A percentile compares a stretch with the other conserved stretches of the same genome.
phyloP scores from a whole-genome alignment of 179 eudicot genomes.

The Heliamphora pulchella region DNA sequence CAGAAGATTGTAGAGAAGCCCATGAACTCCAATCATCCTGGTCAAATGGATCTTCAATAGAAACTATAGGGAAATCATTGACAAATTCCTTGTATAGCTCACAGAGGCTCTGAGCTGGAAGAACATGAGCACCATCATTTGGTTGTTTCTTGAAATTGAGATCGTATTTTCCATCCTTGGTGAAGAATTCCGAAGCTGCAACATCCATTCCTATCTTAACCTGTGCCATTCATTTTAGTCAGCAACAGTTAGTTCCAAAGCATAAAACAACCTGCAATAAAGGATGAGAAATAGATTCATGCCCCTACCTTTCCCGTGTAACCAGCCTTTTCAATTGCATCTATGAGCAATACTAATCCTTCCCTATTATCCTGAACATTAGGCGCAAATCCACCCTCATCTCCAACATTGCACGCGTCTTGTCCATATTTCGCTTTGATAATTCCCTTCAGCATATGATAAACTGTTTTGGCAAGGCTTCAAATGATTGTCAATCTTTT shows the following conservation, averaged over 20 bases:
- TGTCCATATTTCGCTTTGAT: conserved; percentile 96
- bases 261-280: not conserved
- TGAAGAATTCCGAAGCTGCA: conserved; percentile 92
- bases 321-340: conserved; percentile 98
- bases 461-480: conserved; percentile 39
- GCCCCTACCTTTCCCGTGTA: conserved; percentile 77
- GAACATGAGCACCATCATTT: conserved; percentile 95
- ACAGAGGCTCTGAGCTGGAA: conserved; percentile 64
- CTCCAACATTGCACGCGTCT: conserved; percentile 98
- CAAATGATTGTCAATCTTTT: not conserved
- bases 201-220: conserved; percentile 99
- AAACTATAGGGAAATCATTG: conserved; percentile 85
- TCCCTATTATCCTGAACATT: conserved; percentile 96
- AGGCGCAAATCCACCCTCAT: conserved; percentile 99
- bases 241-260: conserved; percentile 13
- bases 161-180: conserved; percentile 88
- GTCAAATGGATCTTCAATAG: conserved; percentile 99
- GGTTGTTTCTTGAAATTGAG: conserved; percentile 95
- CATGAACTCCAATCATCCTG: conserved; percentile 98
- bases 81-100: conserved; percentile 82
- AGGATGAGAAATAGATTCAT: conserved; percentile 4
- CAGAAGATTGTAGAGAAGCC: conserved; percentile 79
- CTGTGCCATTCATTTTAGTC: conserved; percentile 36
- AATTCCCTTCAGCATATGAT: conserved; percentile 84
- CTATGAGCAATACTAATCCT: conserved; percentile 76